Percentiles rank a stretch among this genome's conserved stretches.
Evolutionary conservation across 2,329 filamentous ascomycete species (phyloP).

Genomic region (Aspergillus amoenus): DNA sequence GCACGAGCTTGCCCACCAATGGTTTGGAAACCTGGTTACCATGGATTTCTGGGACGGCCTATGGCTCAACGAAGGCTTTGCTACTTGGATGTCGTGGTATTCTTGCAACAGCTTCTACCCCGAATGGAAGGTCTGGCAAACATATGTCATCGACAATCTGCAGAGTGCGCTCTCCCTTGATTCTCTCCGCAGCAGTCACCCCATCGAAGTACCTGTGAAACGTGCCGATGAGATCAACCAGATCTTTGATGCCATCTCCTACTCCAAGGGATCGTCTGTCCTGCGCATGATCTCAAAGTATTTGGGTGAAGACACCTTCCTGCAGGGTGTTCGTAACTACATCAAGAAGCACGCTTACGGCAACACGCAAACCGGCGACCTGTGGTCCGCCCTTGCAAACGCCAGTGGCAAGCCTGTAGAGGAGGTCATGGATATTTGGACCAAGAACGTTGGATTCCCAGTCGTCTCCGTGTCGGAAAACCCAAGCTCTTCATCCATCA

Average conservation of each 20-base stretch:
- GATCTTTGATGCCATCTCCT: conserved; percentile 97
- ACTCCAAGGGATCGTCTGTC: conserved; percentile 94
- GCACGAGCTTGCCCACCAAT: conserved; percentile 95
- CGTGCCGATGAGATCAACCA: conserved; percentile 95
- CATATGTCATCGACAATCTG: conserved; percentile 88
- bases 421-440: conserved; percentile 93
- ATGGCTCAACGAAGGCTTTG: conserved; percentile 93
- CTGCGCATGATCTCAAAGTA: conserved; percentile 97
- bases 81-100: conserved; percentile 92
- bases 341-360: conserved; percentile 96
- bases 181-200: conserved; percentile 89
- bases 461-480: conserved; percentile 84
- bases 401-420: conserved; percentile 90
- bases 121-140: conserved; percentile 98
- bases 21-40: conserved; percentile 96
- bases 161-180: conserved; percentile 85
- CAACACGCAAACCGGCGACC: conserved; percentile 86
- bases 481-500: conserved; percentile 68
- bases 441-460: conserved; percentile 91
- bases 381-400: conserved; percentile 84
- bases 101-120: conserved; percentile 94
- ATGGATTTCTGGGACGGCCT: conserved; percentile 99
- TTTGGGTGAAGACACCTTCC: conserved; percentile 86
- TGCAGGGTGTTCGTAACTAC: conserved; percentile 87
- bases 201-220: conserved; percentile 95